A percentile compares a stretch with the other conserved stretches of the same genome.
phyloP scores from a whole-genome alignment of 2,329 filamentous ascomycete genomes.

The Aureobasidium vineae region DNA sequence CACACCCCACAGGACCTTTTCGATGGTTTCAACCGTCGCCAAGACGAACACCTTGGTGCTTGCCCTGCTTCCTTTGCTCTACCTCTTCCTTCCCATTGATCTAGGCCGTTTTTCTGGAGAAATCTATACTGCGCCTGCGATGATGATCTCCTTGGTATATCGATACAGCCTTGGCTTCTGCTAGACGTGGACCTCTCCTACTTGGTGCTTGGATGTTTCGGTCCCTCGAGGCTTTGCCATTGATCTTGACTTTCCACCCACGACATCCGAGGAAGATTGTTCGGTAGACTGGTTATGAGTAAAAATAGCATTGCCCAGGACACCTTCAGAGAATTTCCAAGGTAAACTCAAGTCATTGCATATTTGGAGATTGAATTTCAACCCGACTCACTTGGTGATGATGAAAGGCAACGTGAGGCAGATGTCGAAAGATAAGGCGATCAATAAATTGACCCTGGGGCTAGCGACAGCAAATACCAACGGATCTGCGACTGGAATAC shows the following conservation, averaged over 20 bases:
- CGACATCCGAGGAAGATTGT: not conserved
- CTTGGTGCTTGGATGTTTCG: constrained; percentile 16
- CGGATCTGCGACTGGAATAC: not conserved
- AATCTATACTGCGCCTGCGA: not conserved
- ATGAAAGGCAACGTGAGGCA: not conserved
- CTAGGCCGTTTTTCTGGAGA: not conserved
- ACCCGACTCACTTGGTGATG: too few relatives aligned
- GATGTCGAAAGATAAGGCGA: not conserved
- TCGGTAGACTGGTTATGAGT: not conserved
- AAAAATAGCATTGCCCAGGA: not conserved
- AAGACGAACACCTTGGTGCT: constrained; percentile 3
- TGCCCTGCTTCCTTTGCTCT: constrained; percentile 4
- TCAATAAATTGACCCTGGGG: not conserved
- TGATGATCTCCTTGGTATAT: not conserved
- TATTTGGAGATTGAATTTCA: not conserved
- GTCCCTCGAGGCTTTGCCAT: not conserved
- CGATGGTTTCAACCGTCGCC: constrained; percentile 21
- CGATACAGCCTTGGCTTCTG: not conserved
- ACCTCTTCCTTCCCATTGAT: not conserved
- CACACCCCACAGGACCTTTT: not conserved
- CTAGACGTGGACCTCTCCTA: not conserved
- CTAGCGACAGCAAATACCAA: not conserved
- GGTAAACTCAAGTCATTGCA: not conserved
- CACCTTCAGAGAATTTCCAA: too few relatives aligned
- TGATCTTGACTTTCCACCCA: not conserved